A percentile compares a stretch with the other conserved stretches of the same genome.
Evolutionary conservation across 129 eudicot species (phyloP).

Genomic region (Saussurea involucrata): DNA sequence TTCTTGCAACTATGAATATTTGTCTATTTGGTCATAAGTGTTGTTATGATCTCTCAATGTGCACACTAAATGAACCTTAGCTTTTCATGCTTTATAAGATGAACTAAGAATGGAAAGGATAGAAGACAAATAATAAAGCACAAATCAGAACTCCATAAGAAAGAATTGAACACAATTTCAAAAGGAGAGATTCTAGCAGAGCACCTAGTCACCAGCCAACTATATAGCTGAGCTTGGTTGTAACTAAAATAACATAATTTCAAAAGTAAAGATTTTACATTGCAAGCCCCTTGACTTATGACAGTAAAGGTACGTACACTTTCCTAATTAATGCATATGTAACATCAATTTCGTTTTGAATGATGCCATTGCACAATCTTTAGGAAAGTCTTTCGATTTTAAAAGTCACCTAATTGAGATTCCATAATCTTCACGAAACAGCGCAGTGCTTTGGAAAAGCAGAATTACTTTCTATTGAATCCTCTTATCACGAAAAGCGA

Average conservation of each 20-base stretch:
- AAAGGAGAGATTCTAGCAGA: not conserved
- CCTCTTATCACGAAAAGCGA: not conserved
- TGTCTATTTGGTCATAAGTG: not conserved
- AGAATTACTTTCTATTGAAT: conserved; percentile 5
- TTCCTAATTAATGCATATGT: not conserved
- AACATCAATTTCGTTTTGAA: conserved; percentile 1
- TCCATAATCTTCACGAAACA: conserved; percentile 23
- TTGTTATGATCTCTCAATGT: not conserved
- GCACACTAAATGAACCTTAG: not conserved
- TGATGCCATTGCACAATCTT: conserved; percentile 5
- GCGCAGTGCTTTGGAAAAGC: conserved; percentile 10
- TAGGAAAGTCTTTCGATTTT: conserved; percentile 7
- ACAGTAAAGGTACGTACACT: not conserved
- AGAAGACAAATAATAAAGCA: not conserved
- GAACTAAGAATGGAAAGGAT: not conserved
- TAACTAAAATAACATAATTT: not conserved
- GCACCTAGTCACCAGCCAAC: not conserved
- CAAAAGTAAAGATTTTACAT: not conserved
- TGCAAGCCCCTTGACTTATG: not conserved
- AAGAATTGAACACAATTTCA: not conserved
- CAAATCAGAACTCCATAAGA: not conserved
- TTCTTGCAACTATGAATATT: too few species aligned
- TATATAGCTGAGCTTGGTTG: not conserved
- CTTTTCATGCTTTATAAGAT: not conserved
- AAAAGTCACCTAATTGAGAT: conserved; percentile 2